phyloP scores from a whole-genome alignment of 2,329 filamentous ascomycete genomes.

The Diaporthe vaccinii region DNA sequence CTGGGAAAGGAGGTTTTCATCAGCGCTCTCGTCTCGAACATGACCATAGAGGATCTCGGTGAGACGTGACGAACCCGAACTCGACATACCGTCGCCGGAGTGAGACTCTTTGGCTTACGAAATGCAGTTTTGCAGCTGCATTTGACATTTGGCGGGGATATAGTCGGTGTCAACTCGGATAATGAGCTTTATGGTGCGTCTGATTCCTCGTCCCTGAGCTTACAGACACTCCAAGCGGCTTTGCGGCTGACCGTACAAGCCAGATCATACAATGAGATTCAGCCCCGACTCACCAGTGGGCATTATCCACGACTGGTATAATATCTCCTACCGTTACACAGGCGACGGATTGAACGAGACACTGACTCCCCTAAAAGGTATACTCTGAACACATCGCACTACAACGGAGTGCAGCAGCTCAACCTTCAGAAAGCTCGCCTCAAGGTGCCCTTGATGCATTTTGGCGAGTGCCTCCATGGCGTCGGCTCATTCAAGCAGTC shows the following conservation, averaged over 20 bases:
- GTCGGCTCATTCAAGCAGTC: conserved; percentile 60
- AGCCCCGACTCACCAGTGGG: conserved; percentile 56
- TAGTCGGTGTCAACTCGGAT: conserved; percentile 54
- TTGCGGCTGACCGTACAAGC: conserved; percentile 40
- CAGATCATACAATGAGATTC: conserved; percentile 51
- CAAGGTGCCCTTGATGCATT: conserved; percentile 57
- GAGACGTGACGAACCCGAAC: conserved; percentile 35
- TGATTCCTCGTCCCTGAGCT: conserved; percentile 37
- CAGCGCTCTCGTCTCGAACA: conserved; percentile 48
- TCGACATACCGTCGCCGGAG: conserved; percentile 2
- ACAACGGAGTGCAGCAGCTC: conserved; percentile 56
- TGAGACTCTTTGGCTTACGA: conserved; percentile 33
- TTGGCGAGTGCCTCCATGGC: conserved; percentile 59
- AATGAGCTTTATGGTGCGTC: conserved; percentile 53
- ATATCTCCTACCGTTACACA: conserved; percentile 28
- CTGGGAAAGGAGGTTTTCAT: conserved; percentile 47
- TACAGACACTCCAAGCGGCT: not conserved
- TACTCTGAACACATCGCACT: conserved; percentile 56
- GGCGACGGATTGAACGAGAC: not conserved
- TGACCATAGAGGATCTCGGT: conserved; percentile 50
- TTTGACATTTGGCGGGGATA: conserved; percentile 58
- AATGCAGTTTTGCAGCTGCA: conserved; percentile 55
- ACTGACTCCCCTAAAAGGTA: conserved; percentile 44
- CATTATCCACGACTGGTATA: conserved; percentile 56
- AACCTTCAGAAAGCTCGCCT: conserved; percentile 54